phyloP scores from a whole-genome alignment of 192 early-diverging fungal species.

The Backusella westeae region DNA sequence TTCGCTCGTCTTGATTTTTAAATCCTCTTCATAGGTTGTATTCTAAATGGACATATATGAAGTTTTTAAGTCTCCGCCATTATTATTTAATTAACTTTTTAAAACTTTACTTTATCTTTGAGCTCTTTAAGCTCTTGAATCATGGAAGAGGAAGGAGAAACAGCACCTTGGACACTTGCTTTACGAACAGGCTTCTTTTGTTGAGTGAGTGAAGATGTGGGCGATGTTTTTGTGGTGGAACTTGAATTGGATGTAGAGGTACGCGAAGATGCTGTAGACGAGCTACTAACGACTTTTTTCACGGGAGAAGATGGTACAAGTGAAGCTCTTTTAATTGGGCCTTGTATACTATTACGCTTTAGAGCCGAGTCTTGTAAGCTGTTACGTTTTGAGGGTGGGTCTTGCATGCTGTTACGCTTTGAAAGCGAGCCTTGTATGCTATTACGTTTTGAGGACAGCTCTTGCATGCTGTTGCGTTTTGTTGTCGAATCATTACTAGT shows the following conservation, averaged over 20 bases:
- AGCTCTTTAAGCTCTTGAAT: slow-evolving; percentile 6
- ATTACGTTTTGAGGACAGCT: not conserved
- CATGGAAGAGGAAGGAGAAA: not conserved
- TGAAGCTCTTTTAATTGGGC: not conserved
- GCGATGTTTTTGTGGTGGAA: not conserved
- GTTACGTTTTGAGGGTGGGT: not conserved
- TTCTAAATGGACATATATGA: not conserved
- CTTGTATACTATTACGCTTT: not conserved
- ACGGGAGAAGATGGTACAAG: not conserved
- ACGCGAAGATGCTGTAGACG: slow-evolving; percentile 3
- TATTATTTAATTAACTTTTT: slow-evolving; percentile 1
- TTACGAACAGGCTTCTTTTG: not conserved
- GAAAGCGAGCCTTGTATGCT: not conserved
- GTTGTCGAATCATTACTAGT: not conserved
- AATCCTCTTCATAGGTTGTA: slow-evolving; percentile 5
- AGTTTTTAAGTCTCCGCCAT: not conserved
- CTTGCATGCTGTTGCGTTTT: not conserved
- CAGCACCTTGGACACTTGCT: not conserved
- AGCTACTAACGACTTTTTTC: not conserved
- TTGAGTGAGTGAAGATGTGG: not conserved
- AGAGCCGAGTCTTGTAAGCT: not conserved
- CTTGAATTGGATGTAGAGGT: not conserved
- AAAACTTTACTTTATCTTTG: not conserved
- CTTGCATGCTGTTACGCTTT: not conserved
- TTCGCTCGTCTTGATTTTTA: not conserved